These are phyloP conservation scores for Biscutella auriculata DNA, from an alignment of 441 rosid species.

Conservation along the genomic window DNA sequence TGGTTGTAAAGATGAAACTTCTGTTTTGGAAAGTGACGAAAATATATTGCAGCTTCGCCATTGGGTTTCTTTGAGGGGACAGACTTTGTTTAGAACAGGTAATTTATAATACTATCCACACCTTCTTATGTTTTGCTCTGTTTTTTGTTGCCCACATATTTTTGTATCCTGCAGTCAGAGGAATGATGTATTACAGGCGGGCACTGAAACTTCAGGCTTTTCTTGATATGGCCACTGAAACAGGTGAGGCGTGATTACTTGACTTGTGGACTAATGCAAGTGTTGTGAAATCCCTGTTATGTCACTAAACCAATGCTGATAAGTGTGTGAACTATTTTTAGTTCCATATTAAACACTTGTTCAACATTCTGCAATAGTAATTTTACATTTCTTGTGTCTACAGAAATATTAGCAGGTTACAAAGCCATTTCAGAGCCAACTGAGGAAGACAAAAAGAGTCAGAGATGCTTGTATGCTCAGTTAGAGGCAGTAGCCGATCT, in stretches of 20 bases:
- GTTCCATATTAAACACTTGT: background rate
- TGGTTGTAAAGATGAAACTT: slow-evolving; percentile 56
- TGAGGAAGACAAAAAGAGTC: slow-evolving; percentile 86
- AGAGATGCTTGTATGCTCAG: slow-evolving; percentile 68
- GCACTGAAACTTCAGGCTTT: slow-evolving; percentile 97
- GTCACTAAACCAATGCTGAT: background rate
- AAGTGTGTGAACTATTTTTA: background rate
- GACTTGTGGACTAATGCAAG: background rate
- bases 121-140: background rate
- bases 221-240: slow-evolving; percentile 92
- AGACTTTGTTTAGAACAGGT: slow-evolving; percentile 94
- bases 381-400: slow-evolving; percentile 10
- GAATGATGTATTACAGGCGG: slow-evolving; percentile 97
- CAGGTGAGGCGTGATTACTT: slow-evolving; percentile 34
- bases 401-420: slow-evolving; percentile 95
- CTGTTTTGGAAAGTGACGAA: slow-evolving; percentile 80
- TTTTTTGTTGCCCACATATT: slow-evolving; percentile 15
- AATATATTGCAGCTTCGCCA: slow-evolving; percentile 89
- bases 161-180: slow-evolving; percentile 56
- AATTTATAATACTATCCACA: slow-evolving; percentile 18
- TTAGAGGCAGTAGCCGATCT: slow-evolving; percentile 94
- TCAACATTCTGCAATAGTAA: background rate
- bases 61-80: slow-evolving; percentile 97
- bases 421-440: slow-evolving; percentile 70
- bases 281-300: background rate